A percentile compares a stretch with the other conserved stretches of the same genome.
These are phyloP conservation scores for Aleurites moluccanus DNA, from an alignment of 441 rosid genomes.

Conservation along the genomic window DNA sequence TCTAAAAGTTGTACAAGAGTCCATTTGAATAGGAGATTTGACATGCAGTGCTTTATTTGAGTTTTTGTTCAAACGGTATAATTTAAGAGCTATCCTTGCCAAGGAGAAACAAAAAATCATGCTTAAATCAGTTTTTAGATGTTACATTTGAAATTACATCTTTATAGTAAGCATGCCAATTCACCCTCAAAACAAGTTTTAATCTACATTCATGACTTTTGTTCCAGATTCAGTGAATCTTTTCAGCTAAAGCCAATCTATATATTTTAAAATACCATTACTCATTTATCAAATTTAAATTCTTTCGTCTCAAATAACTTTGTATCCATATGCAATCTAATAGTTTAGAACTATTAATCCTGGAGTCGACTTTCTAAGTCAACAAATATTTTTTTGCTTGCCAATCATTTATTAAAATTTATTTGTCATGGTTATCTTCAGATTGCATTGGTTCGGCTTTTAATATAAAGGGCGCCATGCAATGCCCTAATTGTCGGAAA, in stretches of 20 bases:
- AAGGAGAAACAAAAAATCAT: neutral
- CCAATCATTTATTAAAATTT: conserved; percentile 10
- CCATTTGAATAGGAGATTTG: neutral
- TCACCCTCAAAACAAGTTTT: neutral
- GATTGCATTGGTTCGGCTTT: conserved; percentile 99
- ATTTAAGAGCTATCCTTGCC: neutral
- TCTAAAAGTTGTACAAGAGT: neutral
- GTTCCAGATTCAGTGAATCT: neutral
- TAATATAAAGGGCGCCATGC: conserved; percentile 94
- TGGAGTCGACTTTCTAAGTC: too few species aligned
- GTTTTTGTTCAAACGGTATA: neutral
- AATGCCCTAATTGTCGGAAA: conserved; percentile 97
- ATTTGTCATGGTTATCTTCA: conserved; percentile 34
- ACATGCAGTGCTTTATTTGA: neutral
- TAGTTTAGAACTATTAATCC: too few species aligned
- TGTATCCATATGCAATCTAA: neutral
- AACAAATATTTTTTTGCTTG: neutral
- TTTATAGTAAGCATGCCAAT: neutral
- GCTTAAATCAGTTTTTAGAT: neutral
- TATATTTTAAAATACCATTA: too few species aligned
- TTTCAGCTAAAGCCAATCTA: neutral
- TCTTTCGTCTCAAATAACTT: neutral
- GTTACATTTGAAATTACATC: neutral
- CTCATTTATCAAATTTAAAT: too few species aligned
- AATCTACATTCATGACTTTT: neutral